A percentile compares a stretch with the other conserved stretches of the same genome.
Evolutionary conservation across 2,329 filamentous ascomycete genomes (phyloP).

Genomic region (Curvularia verruculosa): DNA sequence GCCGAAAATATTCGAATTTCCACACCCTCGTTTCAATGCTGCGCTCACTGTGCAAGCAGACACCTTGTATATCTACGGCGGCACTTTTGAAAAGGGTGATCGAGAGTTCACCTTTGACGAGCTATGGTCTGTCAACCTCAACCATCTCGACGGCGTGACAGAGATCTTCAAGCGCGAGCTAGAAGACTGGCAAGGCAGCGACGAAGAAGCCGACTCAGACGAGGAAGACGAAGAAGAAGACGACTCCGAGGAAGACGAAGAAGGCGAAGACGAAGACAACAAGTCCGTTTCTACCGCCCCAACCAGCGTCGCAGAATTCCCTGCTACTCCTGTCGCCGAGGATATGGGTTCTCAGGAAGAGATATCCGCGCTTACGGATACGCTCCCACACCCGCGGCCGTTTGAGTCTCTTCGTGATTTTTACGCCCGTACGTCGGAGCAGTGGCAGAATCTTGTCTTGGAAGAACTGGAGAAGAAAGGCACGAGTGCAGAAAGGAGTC

Average conservation of each 20-base stretch:
- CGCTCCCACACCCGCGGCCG: conserved; percentile 75
- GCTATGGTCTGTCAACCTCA: conserved; percentile 90
- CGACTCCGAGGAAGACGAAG: conserved; percentile 52
- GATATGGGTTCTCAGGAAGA: conserved; percentile 57
- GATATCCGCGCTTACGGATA: conserved; percentile 67
- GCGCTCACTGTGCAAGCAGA: conserved; percentile 91
- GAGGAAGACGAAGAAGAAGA: conserved; percentile 57
- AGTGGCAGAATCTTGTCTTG: conserved; percentile 90
- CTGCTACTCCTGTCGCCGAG: conserved; percentile 33
- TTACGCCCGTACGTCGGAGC: conserved; percentile 82
- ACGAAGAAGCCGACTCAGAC: conserved; percentile 52
- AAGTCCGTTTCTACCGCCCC: conserved; percentile 58
- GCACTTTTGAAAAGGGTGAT: conserved; percentile 94
- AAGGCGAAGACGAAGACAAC: conserved; percentile 65
- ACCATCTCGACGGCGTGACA: conserved; percentile 91
- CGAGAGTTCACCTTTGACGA: conserved; percentile 96
- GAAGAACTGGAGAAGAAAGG: conserved; percentile 69
- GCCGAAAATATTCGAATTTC: conserved; percentile 76
- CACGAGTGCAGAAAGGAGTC: conserved; percentile 67
- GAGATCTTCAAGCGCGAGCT: conserved; percentile 87
- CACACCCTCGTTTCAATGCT: conserved; percentile 89
- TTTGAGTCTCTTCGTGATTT: conserved; percentile 93
- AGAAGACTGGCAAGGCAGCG: conserved; percentile 75
- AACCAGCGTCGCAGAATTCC: conserved; percentile 51
- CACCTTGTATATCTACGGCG: conserved; percentile 90